Evolutionary conservation across 805 yeast species (phyloP).

Genomic region (Barnettozyma botsteinii): DNA sequence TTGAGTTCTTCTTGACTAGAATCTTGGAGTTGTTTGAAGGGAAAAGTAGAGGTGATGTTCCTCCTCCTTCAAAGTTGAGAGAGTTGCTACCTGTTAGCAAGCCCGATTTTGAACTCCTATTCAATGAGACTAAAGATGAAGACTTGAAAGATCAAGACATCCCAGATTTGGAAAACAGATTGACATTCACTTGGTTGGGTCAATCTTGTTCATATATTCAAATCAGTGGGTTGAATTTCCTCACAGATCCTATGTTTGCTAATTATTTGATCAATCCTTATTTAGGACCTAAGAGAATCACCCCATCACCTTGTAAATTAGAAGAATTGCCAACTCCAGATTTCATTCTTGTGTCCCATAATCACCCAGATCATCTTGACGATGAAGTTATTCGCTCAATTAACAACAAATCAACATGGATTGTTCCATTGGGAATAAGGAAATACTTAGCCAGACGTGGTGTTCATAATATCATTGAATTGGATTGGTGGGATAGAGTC

Average conservation of each 20-base stretch:
- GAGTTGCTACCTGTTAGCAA: constrained; percentile 50
- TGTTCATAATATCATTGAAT: constrained; percentile 57
- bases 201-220: constrained; percentile 81
- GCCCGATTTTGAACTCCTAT: constrained; percentile 39
- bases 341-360: constrained; percentile 78
- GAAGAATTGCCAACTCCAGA: constrained; percentile 63
- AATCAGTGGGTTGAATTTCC: constrained; percentile 60
- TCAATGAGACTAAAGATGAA: constrained; percentile 7
- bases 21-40: constrained; percentile 63
- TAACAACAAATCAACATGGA: constrained; percentile 69
- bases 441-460: constrained; percentile 54
- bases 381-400: constrained; percentile 44
- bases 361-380: constrained; percentile 94
- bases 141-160: constrained; percentile 22
- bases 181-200: constrained; percentile 87
- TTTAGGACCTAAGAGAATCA: constrained; percentile 81
- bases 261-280: constrained; percentile 54
- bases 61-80: constrained; percentile 40
- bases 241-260: constrained; percentile 82
- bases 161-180: constrained; percentile 37
- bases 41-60: constrained; percentile 54
- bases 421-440: constrained; percentile 79
- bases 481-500: constrained; percentile 89
- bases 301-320: constrained; percentile 64
- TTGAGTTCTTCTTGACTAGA: constrained; percentile 75